Percentiles rank a stretch among this genome's conserved stretches.
These are phyloP conservation scores for Cordyceps cateniannulata DNA, from an alignment of 2,329 filamentous ascomycete species.

Conservation along the genomic window DNA sequence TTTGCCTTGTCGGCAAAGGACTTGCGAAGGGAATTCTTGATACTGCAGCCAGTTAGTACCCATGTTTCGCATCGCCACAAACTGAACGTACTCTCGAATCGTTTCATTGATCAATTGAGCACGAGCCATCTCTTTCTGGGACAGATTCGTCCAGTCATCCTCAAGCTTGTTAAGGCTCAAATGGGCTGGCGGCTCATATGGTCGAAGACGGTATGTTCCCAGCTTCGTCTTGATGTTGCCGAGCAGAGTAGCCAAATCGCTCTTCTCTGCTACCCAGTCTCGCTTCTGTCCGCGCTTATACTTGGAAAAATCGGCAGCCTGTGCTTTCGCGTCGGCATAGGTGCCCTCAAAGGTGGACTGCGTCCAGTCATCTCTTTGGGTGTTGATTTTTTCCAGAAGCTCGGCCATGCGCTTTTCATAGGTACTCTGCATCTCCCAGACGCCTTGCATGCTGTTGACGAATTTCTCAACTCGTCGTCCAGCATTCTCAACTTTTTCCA, in stretches of 20 bases:
- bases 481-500: slow-evolving; percentile 97
- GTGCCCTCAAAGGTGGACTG: slow-evolving; percentile 81
- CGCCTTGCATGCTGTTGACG: slow-evolving; percentile 96
- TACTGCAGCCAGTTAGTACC: slow-evolving; percentile 39
- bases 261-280: slow-evolving; percentile 96
- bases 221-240: slow-evolving; percentile 99
- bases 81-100: slow-evolving; percentile 71
- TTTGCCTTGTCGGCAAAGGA: slow-evolving; percentile 98
- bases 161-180: slow-evolving; percentile 79
- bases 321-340: slow-evolving; percentile 85
- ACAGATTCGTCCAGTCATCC: slow-evolving; percentile 69
- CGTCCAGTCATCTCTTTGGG: slow-evolving; percentile 71
- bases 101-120: slow-evolving; percentile 97
- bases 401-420: slow-evolving; percentile 88
- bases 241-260: slow-evolving; percentile 82
- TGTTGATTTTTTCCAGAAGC: slow-evolving; percentile 66
- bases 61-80: not conserved
- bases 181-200: slow-evolving; percentile 84
- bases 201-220: slow-evolving; percentile 83
- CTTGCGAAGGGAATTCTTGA: slow-evolving; percentile 89
- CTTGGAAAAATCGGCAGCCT: slow-evolving; percentile 72
- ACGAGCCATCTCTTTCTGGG: slow-evolving; percentile 77
- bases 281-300: slow-evolving; percentile 91
- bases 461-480: slow-evolving; percentile 97
- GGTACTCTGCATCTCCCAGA: slow-evolving; percentile 98